phyloP scores from a whole-genome alignment of 495 filamentous ascomycete species.

The Podospora australis region DNA sequence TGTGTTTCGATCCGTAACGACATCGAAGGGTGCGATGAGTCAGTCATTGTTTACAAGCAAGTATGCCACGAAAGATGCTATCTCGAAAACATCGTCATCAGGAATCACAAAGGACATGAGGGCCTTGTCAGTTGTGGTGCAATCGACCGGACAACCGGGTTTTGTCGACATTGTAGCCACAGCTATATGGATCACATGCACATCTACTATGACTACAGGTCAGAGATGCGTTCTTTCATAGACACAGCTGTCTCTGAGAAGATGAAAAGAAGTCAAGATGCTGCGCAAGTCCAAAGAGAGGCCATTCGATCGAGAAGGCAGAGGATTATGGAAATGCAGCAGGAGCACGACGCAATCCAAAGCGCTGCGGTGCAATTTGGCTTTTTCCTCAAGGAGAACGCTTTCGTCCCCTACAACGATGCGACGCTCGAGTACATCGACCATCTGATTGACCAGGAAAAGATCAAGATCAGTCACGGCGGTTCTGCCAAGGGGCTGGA shows the following conservation, averaged over 20 bases:
- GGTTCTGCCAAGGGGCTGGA: not conserved
- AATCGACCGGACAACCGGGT: not conserved
- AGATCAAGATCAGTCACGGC: conserved; percentile 4
- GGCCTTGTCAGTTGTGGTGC: not conserved
- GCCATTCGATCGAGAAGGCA: conserved; percentile 2
- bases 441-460: conserved; percentile 24
- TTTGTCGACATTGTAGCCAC: not conserved
- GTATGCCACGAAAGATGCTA: conserved; percentile 13
- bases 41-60: conserved; percentile 6
- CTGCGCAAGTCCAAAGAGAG: conserved; percentile 1
- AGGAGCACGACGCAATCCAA: conserved; percentile 28
- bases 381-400: conserved; percentile 34
- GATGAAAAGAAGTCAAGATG: not conserved
- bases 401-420: conserved; percentile 34
- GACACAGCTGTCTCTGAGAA: not conserved
- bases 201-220: conserved; percentile 7
- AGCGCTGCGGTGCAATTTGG: conserved; percentile 32
- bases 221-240: not conserved
- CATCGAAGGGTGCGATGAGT: conserved; percentile 7
- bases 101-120: conserved; percentile 10
- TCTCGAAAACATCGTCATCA: not conserved
- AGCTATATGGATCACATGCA: conserved; percentile 11
- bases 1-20: conserved; percentile 11
- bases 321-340: conserved; percentile 23
- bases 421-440: conserved; percentile 35